Base-by-base conservation (phyloP, 169 alveolate genomes). In the Amoebophrya sp. region DNA sequence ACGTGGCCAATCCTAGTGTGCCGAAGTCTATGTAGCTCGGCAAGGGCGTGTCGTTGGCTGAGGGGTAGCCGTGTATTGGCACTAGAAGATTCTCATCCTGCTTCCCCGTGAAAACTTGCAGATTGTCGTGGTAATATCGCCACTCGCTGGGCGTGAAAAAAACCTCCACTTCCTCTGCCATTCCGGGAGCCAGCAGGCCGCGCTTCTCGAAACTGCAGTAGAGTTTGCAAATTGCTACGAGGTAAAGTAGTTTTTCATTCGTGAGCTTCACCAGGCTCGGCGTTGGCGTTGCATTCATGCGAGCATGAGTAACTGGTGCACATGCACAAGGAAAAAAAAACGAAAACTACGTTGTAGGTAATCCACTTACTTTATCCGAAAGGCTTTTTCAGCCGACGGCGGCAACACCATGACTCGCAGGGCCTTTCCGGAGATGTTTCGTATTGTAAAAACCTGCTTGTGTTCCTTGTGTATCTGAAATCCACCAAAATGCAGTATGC, bases 11-110 rank as follows among this genome's bases (percentile, higher is more conserved):
- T 2, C 38, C 83, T 12, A 66, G 29, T 25, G 83, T 66, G 32
- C 83, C 83, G 83, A 66, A 66, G 83, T 66, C 83, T 7, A 66
- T 66, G 83, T 66, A 66, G 83, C 38, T n/a, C 83, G 83, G 83
- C 2, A 66, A 25, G 32, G 29, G 29, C 18, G 83, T 66, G 32
- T 66, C 83, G 35, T 66, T 66, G 32, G 83, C 83, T 7, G 83
- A 66, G 29, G 83, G 83, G 35, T 66, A 66, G 35, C 83, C 83
- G 83, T 66, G 83, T 25, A 66, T 25, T 25, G 83, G 83, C 1
- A 66, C 32, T 2, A 66, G 2, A 0, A 66, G 35, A 25, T 66
- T 66, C 83, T 66, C 83, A 25, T 66, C 83, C 83, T 66, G 35
- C 10, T 66, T 2, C 35, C 83, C 83, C 35, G 83, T 66, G 35